Conservation (phyloP, 2,329 filamentous ascomycete genomes). For the Fusarium sp. region DNA sequence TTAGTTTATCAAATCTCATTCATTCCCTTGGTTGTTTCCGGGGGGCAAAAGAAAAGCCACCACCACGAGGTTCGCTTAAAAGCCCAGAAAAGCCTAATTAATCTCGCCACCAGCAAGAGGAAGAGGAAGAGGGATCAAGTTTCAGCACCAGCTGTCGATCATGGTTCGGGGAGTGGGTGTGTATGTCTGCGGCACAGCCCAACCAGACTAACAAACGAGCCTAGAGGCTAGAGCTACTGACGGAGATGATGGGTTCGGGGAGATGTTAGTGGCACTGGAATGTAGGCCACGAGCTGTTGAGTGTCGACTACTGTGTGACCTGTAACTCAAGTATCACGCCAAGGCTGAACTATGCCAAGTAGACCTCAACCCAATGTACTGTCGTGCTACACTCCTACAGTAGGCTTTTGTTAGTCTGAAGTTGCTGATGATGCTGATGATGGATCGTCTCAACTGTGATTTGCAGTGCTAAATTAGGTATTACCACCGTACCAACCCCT, state of each 20-base stretch:
- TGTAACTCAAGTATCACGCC: constrained; percentile 10
- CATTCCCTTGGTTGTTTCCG: constrained; percentile 27
- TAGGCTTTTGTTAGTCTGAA: not conserved
- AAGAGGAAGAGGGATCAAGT: constrained; percentile 3
- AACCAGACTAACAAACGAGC: not conserved
- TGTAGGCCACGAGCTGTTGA: constrained; percentile 29
- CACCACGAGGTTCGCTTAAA: constrained; percentile 9
- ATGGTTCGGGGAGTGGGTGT: constrained; percentile 41
- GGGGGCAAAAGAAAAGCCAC: not conserved
- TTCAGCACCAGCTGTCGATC: constrained; percentile 37
- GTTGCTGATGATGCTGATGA: constrained; percentile 1
- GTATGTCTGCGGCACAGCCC: constrained; percentile 11
- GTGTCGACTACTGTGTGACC: not conserved
- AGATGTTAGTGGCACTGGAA: constrained; percentile 39
- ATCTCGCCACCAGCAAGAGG: constrained; percentile 4
- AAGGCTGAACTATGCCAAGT: constrained; percentile 23
- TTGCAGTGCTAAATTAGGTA: constrained; percentile 7
- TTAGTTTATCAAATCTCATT: constrained; percentile 6
- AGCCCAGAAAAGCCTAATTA: constrained; percentile 16
- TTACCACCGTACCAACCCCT: constrained; percentile 7
- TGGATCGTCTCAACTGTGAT: constrained; percentile 3
- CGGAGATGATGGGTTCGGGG: constrained; percentile 45
- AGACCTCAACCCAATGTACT: not conserved
- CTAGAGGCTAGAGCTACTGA: constrained; percentile 22
- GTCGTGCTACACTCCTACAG: not conserved